These are phyloP conservation scores for Tetrapisispora phaffii DNA, from an alignment of 805 yeast genomes.

Conservation along the genomic window DNA sequence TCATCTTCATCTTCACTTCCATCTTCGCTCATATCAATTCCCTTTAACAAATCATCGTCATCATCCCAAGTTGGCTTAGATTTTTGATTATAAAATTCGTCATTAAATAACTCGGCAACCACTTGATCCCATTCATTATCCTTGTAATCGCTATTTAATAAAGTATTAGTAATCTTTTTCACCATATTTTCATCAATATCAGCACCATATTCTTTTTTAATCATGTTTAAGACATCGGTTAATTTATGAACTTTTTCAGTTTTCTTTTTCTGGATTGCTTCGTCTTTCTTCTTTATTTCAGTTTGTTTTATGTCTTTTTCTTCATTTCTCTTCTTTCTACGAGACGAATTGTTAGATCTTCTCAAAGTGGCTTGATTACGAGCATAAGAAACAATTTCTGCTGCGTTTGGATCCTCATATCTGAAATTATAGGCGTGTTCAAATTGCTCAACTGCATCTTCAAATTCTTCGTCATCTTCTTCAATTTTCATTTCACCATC, in stretches of 20 bases:
- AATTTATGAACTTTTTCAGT: conserved; percentile 68
- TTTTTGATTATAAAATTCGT: conserved; percentile 60
- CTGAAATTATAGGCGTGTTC: conserved; percentile 92
- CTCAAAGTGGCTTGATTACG: conserved; percentile 89
- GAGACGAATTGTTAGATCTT: conserved; percentile 59
- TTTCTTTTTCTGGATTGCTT: conserved; percentile 59
- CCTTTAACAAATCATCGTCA: conserved; percentile 46
- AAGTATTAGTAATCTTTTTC: conserved; percentile 60
- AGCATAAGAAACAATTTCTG: conserved; percentile 89
- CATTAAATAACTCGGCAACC: conserved; percentile 77
- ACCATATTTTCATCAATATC: conserved; percentile 47
- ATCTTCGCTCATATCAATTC: conserved; percentile 34
- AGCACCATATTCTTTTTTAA: conserved; percentile 36
- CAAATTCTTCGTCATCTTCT: conserved; percentile 75
- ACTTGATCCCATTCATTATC: conserved; percentile 85
- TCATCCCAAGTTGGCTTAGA: conserved; percentile 60
- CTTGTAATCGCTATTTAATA: conserved; percentile 80
- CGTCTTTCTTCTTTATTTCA: conserved; percentile 47
- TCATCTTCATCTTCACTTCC: conserved; percentile 20
- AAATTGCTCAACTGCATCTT: conserved; percentile 81
- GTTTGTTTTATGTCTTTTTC: conserved; percentile 45
- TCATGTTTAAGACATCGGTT: conserved; percentile 46
- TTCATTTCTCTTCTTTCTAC: conserved; percentile 76
- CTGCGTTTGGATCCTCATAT: conserved; percentile 83
- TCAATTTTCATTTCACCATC: conserved; percentile 40